Conservation (phyloP, 1,284 basidiomycete genomes). For the Trichosporon sp. region DNA sequence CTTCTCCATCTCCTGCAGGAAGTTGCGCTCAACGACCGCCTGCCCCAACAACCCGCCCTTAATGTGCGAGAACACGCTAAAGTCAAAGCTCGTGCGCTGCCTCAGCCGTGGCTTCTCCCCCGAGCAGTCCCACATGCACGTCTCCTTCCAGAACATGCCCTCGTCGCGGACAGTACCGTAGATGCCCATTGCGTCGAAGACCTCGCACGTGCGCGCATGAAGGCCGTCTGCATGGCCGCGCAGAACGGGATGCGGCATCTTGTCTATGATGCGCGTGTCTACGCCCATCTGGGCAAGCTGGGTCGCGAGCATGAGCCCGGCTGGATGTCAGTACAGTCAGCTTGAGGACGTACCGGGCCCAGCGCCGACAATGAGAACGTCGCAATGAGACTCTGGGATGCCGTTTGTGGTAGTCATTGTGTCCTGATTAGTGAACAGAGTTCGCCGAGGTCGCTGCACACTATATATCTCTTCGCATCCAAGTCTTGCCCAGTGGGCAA, state of each 20-base stretch:
- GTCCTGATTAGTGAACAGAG: not conserved
- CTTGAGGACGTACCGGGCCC: slow-evolving; percentile 12
- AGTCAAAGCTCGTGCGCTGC: not conserved
- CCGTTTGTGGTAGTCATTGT: slow-evolving; percentile 4
- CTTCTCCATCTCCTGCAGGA: slow-evolving; percentile 13
- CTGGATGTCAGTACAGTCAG: slow-evolving; percentile 11
- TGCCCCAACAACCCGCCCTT: slow-evolving; percentile 7
- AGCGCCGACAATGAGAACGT: slow-evolving; percentile 21
- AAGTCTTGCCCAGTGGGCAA: too few species aligned
- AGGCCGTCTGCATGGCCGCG: slow-evolving; percentile 27
- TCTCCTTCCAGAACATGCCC: slow-evolving; percentile 4
- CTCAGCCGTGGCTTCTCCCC: slow-evolving; percentile 11
- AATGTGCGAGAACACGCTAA: not conserved
- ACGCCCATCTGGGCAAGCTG: slow-evolving; percentile 20
- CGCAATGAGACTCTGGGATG: slow-evolving; percentile 12
- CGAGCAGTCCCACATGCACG: slow-evolving; percentile 11
- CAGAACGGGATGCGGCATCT: slow-evolving; percentile 24
- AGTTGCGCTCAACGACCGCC: slow-evolving; percentile 18
- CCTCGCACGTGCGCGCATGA: slow-evolving; percentile 10
- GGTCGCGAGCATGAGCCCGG: slow-evolving; percentile 18
- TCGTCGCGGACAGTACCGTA: not conserved
- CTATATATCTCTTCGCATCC: not conserved
- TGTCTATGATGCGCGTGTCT: slow-evolving; percentile 30
- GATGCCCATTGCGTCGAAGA: not conserved
- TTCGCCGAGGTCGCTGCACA: not conserved